These are phyloP conservation scores for Pontederia crassipes DNA, from an alignment of 176 grass and related monocot species.

Conservation along the genomic window DNA sequence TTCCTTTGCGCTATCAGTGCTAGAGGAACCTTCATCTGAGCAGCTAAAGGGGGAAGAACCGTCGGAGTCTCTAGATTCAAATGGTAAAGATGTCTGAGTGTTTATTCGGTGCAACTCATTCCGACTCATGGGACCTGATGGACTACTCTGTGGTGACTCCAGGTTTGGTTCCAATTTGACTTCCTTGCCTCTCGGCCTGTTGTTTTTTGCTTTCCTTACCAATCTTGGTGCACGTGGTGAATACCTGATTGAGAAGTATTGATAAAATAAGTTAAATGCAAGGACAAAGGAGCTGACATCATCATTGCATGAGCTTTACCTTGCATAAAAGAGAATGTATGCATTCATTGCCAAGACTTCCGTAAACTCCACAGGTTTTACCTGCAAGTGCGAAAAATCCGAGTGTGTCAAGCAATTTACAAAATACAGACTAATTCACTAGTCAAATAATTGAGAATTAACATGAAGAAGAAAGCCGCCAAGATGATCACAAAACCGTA, in stretches of 20 bases:
- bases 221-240: constrained; percentile 63
- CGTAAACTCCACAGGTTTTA: constrained; percentile 46
- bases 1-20: constrained; percentile 45
- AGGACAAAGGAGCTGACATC: neutral
- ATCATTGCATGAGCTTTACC: constrained; percentile 26
- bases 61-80: constrained; percentile 7
- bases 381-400: constrained; percentile 30
- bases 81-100: constrained; percentile 5
- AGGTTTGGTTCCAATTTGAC: constrained; percentile 4
- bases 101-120: neutral
- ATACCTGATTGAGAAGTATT: constrained; percentile 35
- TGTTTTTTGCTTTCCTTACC: constrained; percentile 37
- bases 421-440: no score
- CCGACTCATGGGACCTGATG: neutral
- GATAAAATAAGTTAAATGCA: neutral
- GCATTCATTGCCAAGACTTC: constrained; percentile 54
- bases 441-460: neutral
- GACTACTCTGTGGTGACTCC: neutral
- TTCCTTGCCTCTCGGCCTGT: constrained; percentile 12
- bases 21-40: constrained; percentile 49
- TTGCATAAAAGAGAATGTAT: constrained; percentile 91
- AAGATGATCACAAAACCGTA: no score
- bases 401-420: neutral
- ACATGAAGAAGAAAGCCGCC: neutral
- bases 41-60: constrained; percentile 59